These are phyloP conservation scores for Claviceps humidiphila DNA, from an alignment of 2,329 filamentous ascomycete species.

Conservation along the genomic window DNA sequence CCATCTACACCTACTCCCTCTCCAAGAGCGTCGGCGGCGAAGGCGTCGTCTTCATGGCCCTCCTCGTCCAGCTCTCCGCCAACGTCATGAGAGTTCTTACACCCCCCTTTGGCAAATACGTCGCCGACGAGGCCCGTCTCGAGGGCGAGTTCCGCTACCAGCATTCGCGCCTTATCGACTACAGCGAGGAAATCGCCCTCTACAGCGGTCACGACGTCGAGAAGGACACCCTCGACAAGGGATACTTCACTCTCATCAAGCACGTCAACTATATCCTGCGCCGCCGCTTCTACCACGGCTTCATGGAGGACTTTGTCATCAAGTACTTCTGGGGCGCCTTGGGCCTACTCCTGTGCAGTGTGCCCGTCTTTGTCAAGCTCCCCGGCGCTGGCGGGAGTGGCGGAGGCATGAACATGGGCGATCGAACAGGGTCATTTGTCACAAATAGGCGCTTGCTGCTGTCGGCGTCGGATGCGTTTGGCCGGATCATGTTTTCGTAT, in stretches of 20 bases:
- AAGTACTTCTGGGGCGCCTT: constrained; percentile 98
- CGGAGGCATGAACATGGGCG: constrained; percentile 51
- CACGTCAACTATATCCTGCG: constrained; percentile 94
- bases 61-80: constrained; percentile 86
- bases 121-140: constrained; percentile 85
- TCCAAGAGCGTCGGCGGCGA: constrained; percentile 94
- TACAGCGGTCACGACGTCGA: constrained; percentile 88
- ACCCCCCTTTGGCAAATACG: constrained; percentile 92
- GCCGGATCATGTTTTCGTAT: constrained; percentile 94
- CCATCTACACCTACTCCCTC: constrained; percentile 87
- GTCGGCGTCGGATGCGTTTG: constrained; percentile 89
- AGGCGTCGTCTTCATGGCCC: constrained; percentile 86
- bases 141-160: constrained; percentile 96
- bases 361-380: constrained; percentile 91
- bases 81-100: constrained; percentile 88
- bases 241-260: constrained; percentile 97
- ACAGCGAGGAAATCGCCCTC: constrained; percentile 86
- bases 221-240: constrained; percentile 93
- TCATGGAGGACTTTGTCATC: constrained; percentile 99
- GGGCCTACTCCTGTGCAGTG: constrained; percentile 80
- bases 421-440: constrained; percentile 66
- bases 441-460: constrained; percentile 88
- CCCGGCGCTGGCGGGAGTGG: constrained; percentile 41
- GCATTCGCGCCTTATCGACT: constrained; percentile 88
- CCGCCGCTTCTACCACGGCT: constrained; percentile 86